Conservation (phyloP, 139 green algal species). For the Yamagishiella unicocca region DNA sequence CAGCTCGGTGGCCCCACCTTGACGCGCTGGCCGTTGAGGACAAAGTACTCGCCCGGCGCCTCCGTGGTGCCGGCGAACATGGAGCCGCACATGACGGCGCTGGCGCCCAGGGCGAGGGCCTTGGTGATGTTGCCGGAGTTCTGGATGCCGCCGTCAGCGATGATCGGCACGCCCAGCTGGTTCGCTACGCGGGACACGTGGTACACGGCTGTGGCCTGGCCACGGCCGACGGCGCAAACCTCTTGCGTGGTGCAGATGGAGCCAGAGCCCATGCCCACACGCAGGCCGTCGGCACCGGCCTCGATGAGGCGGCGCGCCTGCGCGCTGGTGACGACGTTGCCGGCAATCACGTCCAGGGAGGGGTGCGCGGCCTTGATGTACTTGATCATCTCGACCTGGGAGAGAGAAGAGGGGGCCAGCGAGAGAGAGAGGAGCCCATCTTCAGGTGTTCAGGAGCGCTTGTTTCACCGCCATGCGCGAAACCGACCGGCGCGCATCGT, state of each 20-base stretch:
- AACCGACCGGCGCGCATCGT: no score
- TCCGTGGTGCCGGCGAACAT: conserved; percentile 97
- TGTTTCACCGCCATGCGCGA: no score
- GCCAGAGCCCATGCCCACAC: conserved; percentile 97
- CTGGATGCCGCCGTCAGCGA: conserved; percentile 97
- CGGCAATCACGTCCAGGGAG: conserved; percentile 93
- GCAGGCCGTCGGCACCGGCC: conserved; percentile 91
- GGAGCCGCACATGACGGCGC: conserved; percentile 95
- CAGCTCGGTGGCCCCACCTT: conserved; percentile 78
- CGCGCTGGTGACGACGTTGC: conserved; percentile 92
- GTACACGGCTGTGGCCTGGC: conserved; percentile 97
- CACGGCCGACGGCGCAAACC: conserved; percentile 97
- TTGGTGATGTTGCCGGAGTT: conserved; percentile 98
- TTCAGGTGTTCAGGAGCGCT: no score
- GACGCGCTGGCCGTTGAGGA: conserved; percentile 81
- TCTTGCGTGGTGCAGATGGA: conserved; percentile 97
- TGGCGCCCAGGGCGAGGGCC: conserved; percentile 94
- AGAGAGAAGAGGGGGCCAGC: neutral
- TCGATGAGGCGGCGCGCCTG: conserved; percentile 86
- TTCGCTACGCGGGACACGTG: conserved; percentile 79
- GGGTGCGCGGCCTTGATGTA: conserved; percentile 92
- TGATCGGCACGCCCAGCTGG: conserved; percentile 87
- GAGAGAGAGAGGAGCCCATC: neutral
- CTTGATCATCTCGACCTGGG: conserved; percentile 89
- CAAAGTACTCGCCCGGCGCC: conserved; percentile 90